These are phyloP conservation scores for Eurotiales sp. DNA, from an alignment of 2,329 filamentous ascomycete genomes.

Conservation along the genomic window DNA sequence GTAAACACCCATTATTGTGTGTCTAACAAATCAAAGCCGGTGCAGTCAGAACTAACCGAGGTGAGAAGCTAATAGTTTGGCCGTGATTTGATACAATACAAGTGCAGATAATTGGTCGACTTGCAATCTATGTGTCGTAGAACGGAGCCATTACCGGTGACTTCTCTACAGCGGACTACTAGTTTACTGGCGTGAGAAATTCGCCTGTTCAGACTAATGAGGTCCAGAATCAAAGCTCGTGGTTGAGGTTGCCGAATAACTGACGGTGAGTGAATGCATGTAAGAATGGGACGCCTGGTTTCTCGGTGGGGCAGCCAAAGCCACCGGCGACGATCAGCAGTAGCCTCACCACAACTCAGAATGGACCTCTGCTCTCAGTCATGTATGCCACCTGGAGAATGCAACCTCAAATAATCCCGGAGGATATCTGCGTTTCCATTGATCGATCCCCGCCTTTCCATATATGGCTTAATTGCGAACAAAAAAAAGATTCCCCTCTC, in stretches of 20 bases:
- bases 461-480: background rate
- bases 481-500: background rate
- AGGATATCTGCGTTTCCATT: background rate
- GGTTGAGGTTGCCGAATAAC: background rate
- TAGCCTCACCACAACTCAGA: background rate
- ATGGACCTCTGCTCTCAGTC: background rate
- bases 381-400: background rate
- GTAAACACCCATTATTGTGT: no score
- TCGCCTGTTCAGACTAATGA: background rate
- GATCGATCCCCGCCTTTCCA: background rate
- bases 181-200: background rate
- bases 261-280: no score
- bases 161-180: background rate
- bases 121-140: no score
- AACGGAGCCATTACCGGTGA: no score
- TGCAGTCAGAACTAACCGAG: no score
- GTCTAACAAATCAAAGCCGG: no score
- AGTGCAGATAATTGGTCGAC: background rate
- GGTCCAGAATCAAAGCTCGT: background rate
- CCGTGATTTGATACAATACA: no score
- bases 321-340: background rate
- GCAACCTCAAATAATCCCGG: background rate
- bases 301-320: background rate
- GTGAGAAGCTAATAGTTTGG: no score
- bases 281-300: background rate